Conservation (phyloP, 164 flowering plant species). For the Umbellularia californica region DNA sequence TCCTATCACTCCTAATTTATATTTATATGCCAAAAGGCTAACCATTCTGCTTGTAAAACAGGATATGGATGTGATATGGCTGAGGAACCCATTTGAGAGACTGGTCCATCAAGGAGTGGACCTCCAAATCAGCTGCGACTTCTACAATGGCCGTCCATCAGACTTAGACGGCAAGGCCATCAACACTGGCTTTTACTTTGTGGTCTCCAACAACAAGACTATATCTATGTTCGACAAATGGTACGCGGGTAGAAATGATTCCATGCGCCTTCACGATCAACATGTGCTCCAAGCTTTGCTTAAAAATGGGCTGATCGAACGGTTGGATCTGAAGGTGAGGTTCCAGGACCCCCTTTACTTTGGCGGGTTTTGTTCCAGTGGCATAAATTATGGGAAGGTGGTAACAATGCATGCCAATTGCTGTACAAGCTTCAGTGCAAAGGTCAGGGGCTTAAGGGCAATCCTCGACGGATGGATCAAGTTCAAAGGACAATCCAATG, state of each 20-base stretch:
- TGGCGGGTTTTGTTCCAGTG: conserved; percentile 59
- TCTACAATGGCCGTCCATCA: conserved; percentile 32
- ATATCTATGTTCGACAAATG: conserved; percentile 39
- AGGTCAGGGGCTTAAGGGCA: conserved; percentile 34
- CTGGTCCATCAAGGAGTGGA: conserved; percentile 36
- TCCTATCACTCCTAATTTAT: no score
- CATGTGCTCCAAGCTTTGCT: conserved; percentile 46
- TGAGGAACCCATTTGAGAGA: conserved; percentile 47
- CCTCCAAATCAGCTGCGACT: conserved; percentile 58
- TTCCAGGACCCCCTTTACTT: conserved; percentile 43
- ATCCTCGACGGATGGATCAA: conserved; percentile 45
- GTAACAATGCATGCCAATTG: conserved; percentile 69
- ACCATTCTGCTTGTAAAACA: conserved; percentile 12
- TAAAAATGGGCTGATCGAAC: conserved; percentile 13
- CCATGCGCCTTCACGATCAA: conserved; percentile 55
- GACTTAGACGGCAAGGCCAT: conserved; percentile 19
- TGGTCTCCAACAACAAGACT: conserved; percentile 22
- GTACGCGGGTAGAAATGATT: conserved; percentile 45
- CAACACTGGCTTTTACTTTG: conserved; percentile 62
- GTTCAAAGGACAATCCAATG: conserved; percentile 12
- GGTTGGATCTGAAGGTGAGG: conserved; percentile 24
- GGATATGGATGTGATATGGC: conserved; percentile 76
- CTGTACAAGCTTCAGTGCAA: conserved; percentile 51
- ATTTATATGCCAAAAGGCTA: no score
- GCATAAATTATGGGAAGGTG: conserved; percentile 36